These are phyloP conservation scores for Neonectria coccinea DNA, from an alignment of 2,329 filamentous ascomycete species.

Conservation along the genomic window DNA sequence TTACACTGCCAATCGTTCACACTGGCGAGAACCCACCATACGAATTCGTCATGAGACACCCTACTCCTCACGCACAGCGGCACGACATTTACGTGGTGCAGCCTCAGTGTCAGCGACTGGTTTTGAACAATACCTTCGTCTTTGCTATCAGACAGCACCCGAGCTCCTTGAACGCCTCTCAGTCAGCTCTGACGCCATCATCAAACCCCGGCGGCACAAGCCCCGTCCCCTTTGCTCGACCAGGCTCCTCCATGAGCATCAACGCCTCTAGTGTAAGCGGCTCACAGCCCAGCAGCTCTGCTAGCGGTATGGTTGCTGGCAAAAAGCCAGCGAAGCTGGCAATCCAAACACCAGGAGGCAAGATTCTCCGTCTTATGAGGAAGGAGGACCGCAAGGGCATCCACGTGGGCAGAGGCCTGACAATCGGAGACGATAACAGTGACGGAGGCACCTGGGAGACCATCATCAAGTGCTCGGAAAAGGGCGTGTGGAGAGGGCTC, in stretches of 20 bases:
- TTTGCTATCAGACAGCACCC: conserved; percentile 96
- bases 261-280: conserved; percentile 67
- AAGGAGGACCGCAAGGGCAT: conserved; percentile 76
- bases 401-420: conserved; percentile 57
- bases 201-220: conserved; percentile 62
- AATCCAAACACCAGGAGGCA: conserved; percentile 92
- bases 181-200: conserved; percentile 57
- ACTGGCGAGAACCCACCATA: conserved; percentile 93
- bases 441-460: conserved; percentile 88
- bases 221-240: conserved; percentile 72
- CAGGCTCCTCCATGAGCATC: conserved; percentile 74
- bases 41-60: conserved; percentile 92
- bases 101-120: conserved; percentile 89
- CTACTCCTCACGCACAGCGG: conserved; percentile 95
- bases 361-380: conserved; percentile 88
- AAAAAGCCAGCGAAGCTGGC: conserved; percentile 95
- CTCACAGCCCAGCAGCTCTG: conserved; percentile 68
- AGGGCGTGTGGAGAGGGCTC: conserved; percentile 82
- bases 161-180: conserved; percentile 49
- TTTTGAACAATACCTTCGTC: conserved; percentile 97
- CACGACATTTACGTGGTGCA: conserved; percentile 98
- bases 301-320: conserved; percentile 64
- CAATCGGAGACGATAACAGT: conserved; percentile 66
- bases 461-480: conserved; percentile 89
- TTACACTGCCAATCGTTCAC: conserved; percentile 90